Evolutionary conservation across 2,329 filamentous ascomycete species (phyloP), one percentile per base, ranked within the genome.

Genomic region (Fusarium sp.): DNA sequence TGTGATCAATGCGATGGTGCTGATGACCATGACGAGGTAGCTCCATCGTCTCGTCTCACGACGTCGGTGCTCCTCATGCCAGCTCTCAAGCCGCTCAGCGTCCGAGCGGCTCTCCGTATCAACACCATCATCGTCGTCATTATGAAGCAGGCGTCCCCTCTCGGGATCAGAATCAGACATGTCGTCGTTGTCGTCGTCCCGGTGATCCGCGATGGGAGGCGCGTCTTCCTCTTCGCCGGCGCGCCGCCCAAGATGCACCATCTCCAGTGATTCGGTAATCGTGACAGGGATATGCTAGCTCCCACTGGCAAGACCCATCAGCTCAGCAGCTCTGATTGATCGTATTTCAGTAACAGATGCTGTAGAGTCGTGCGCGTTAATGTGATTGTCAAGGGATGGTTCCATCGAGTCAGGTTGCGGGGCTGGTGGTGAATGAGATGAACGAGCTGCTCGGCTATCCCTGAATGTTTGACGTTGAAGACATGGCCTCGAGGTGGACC

Each of bases 1-100:
- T 27, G 73, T 67, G 13, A 76, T 64, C 37, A 75, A 56, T 23
- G 57, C 67, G n/a, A 75, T 48, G 18, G 59, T 68, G 54, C 73
- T 76, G 16, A 74, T 68, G 11, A 74, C 59, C 73, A 75, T 76
- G 32, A 76, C 70, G 25, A 75, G 70, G 60, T 64, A 76, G n/a
- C 73, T 75, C 73, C 73, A 75, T 62, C 64, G 64, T 45, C 72
- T 61, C 35, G 72, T 75, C 39, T 75, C 72, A 8, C 72, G 72
- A 34, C 66, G 72, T 9, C 70, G 75, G n/a, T 76, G 70, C 25
- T 73, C 48, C 18, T 50, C 39, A 66, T 75, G 67, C 73, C 73
- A 76, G 32, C 39, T 74, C 60, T 75, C 73, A 23, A 76, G 70
- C 27, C 64, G 72, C 63, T 73, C 70, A n/a, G 73, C 60, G 54